Evolutionary conservation across 2,329 filamentous ascomycete species (phyloP).

Genomic region (Fusarium virguliforme): DNA sequence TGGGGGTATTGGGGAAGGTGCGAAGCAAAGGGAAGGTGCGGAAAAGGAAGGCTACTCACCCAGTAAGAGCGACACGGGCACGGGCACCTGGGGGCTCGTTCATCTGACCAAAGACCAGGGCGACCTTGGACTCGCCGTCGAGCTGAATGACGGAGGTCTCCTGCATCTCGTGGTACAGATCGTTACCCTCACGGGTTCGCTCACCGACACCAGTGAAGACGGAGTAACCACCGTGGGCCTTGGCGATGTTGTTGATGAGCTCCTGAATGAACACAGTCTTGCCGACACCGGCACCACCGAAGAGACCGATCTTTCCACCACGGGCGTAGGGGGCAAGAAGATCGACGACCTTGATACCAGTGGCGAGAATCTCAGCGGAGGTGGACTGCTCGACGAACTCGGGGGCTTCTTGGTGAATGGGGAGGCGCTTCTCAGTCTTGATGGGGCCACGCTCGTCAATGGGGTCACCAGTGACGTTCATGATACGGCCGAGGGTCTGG

Average conservation of each 20-base stretch:
- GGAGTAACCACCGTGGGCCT: constrained; percentile 99
- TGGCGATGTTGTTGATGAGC: constrained; percentile 99
- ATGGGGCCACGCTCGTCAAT: constrained; percentile 99
- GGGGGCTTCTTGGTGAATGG: constrained; percentile 96
- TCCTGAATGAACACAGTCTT: constrained; percentile 99
- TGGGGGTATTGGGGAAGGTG: constrained; percentile 20
- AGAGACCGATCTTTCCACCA: constrained; percentile 99
- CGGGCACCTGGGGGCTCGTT: constrained; percentile 99
- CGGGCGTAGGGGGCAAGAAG: constrained; percentile 98
- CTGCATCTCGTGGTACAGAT: constrained; percentile 99
- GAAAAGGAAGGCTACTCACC: constrained; percentile 54
- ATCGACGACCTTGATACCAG: constrained; percentile 99
- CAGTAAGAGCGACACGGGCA: constrained; percentile 99
- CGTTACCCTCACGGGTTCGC: constrained; percentile 99
- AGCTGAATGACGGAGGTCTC: constrained; percentile 99
- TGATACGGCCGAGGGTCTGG: constrained; percentile 96
- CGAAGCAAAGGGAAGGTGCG: constrained; percentile 9
- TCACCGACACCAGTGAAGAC: constrained; percentile 99
- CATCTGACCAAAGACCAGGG: constrained; percentile 99
- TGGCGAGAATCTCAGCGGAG: constrained; percentile 94
- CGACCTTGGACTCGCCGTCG: constrained; percentile 99
- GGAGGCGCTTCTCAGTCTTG: constrained; percentile 88
- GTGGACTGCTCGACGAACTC: constrained; percentile 97
- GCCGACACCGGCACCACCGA: constrained; percentile 99
- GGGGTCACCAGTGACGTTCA: constrained; percentile 99